phyloP scores from a whole-genome alignment of 176 grass and related monocot genomes.

The Bolboschoenus planiculmis region DNA sequence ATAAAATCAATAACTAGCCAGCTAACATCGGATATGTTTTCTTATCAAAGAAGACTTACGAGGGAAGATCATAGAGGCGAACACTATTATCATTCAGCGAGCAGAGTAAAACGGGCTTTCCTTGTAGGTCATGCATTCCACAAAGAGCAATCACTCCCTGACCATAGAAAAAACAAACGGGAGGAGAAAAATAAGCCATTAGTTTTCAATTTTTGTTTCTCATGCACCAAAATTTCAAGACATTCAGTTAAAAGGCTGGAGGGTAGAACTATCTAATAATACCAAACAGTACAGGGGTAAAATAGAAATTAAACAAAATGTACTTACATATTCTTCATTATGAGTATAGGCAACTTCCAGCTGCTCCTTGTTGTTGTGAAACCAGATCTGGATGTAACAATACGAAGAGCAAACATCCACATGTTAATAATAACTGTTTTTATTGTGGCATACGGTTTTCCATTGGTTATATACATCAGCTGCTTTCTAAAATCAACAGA shows the following conservation, averaged over 20 bases:
- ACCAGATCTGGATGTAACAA: slow-evolving; percentile 62
- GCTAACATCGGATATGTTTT: slow-evolving; percentile 16
- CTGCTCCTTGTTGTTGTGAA: slow-evolving; percentile 61
- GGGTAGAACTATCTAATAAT: neutral
- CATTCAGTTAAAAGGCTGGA: neutral
- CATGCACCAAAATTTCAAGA: neutral
- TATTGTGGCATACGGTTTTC: neutral
- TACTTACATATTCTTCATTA: slow-evolving; percentile 73
- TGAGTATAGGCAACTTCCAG: slow-evolving; percentile 94
- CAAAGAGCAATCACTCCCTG: slow-evolving; percentile 74
- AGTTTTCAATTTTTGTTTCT: neutral
- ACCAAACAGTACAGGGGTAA: neutral
- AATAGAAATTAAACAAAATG: neutral
- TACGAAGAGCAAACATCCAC: neutral
- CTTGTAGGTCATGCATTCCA: slow-evolving; percentile 78
- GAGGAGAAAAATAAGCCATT: neutral
- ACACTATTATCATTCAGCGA: slow-evolving; percentile 80
- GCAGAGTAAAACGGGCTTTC: slow-evolving; percentile 86
- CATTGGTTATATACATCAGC: neutral
- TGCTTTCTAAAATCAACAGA: slow-evolving; percentile 13
- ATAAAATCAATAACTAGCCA: slow-evolving; percentile 1
- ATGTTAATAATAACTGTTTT: neutral
- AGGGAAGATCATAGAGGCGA: slow-evolving; percentile 79
- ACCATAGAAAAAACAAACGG: slow-evolving; percentile 18
- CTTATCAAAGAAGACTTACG: slow-evolving; percentile 47